These are phyloP conservation scores for Puccinia triticina DNA, from an alignment of 1,284 basidiomycete species.

Conservation along the genomic window DNA sequence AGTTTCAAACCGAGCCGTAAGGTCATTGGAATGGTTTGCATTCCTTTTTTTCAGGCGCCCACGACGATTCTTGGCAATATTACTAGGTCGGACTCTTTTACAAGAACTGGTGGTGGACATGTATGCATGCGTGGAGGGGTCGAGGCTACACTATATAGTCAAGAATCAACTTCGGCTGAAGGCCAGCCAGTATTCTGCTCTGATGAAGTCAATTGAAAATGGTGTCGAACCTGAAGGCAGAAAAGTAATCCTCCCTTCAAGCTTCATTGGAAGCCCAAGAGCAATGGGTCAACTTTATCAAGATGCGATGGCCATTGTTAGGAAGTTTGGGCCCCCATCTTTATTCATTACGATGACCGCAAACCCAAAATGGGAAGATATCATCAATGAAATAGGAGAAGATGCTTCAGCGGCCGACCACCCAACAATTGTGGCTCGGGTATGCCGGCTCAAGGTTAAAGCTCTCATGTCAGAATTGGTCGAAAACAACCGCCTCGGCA, in stretches of 20 bases:
- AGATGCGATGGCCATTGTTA: no score
- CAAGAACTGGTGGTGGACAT: slow-evolving; percentile 17
- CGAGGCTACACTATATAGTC: neutral
- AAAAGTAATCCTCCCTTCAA: no score
- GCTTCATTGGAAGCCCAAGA: no score
- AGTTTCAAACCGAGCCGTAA: neutral
- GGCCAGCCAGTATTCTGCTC: neutral
- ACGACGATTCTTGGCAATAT: neutral
- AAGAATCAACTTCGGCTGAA: neutral
- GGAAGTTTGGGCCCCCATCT: no score
- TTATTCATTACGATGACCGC: slow-evolving; percentile 62
- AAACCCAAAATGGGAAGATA: slow-evolving; percentile 55
- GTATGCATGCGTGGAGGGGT: slow-evolving; percentile 8
- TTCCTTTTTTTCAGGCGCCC: neutral
- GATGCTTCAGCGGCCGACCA: no score
- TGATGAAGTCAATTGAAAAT: neutral
- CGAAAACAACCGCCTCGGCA: neutral
- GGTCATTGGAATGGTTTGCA: neutral
- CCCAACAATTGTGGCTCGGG: neutral
- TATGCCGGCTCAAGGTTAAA: slow-evolving; percentile 1
- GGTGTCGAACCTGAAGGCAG: slow-evolving; percentile 52
- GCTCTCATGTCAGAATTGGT: neutral
- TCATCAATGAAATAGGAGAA: slow-evolving; percentile 52
- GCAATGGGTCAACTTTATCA: no score
- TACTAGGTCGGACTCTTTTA: neutral